phyloP scores from a whole-genome alignment of 2,329 filamentous ascomycete genomes.

The Penicillium oxalicum region DNA sequence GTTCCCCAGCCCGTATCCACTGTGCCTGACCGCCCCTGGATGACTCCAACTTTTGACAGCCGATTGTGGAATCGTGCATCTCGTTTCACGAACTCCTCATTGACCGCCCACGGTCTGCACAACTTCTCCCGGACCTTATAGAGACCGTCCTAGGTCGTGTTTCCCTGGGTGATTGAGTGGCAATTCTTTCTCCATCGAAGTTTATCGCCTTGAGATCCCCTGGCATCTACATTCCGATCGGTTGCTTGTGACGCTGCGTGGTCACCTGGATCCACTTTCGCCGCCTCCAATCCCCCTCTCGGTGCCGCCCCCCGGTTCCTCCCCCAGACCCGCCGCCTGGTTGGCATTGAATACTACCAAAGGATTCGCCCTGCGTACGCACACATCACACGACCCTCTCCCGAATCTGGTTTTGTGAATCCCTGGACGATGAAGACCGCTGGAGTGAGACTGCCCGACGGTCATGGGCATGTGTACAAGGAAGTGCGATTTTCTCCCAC shows the following conservation, averaged over 20 bases:
- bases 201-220: no score
- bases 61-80: no score
- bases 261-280: conserved; percentile 1
- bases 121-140: no score
- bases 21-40: no score
- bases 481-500: conserved; percentile 40
- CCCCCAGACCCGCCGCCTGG: background rate
- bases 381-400: background rate
- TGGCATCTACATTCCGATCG: background rate
- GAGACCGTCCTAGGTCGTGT: no score
- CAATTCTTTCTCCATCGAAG: no score
- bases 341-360: conserved; percentile 1
- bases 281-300: no score
- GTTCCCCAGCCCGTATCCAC: no score
- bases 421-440: conserved; percentile 22
- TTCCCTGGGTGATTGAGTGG: no score
- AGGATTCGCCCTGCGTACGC: background rate
- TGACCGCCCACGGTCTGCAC: background rate
- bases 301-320: background rate
- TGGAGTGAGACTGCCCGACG: conserved; percentile 22
- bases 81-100: background rate
- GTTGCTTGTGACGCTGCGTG: background rate
- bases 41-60: no score
- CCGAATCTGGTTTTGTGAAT: background rate
- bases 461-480: conserved; percentile 35